Base-by-base conservation (phyloP, 1,139 yeast species). In the Yamadazyma siamensis region DNA sequence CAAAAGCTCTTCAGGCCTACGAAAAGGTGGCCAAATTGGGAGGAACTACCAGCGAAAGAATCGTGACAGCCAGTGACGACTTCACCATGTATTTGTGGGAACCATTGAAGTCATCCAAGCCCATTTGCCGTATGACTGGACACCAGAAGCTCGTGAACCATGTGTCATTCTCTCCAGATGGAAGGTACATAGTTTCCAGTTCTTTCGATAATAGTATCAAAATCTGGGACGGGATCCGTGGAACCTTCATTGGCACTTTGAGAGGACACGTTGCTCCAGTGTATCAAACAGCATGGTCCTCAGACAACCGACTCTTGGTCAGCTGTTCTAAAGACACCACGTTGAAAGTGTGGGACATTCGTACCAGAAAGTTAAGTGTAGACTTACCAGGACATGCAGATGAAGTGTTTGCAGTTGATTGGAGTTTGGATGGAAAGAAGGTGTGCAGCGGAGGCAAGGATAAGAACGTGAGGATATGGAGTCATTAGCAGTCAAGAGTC, bases 31-130 rank as follows among this genome's bases (percentile, higher is more conserved):
- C 95, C 13, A 78, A 75, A 46, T 59, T 77, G 25, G 78, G 80
- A 28, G 96, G 96, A 13, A 60, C 61, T 13, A 51, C 71, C 13
- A 75, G 76, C 34, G 98, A 91, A 56, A 69, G 95, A 43, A 75
- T 91, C 51, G 96, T 88, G 6, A 87, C 96, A 13, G 97, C 96
- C 8, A 79, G 91, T 57, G 99, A 91, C 53, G 99, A 91, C 59
- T 89, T 91, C 59, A 91, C 98, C 25, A 91, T 94, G 96, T 91
- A 83, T 49, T 65, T 94, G 39, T 91, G 99, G 99, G 95, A 88
- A 50, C 96, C 96, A 10, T 60, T 78, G 31, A 82, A 78, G 54
- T 67, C 82, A 2, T 69, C 72, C 26, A 91, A 89, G 54, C 98
- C 98, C 1, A 58, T 91, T 6, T 78, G 87, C 35, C 74, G 98